Percentiles rank a stretch among this genome's conserved stretches.
Conservation (phyloP, 345 rosid species). For the Murraya paniculata region DNA sequence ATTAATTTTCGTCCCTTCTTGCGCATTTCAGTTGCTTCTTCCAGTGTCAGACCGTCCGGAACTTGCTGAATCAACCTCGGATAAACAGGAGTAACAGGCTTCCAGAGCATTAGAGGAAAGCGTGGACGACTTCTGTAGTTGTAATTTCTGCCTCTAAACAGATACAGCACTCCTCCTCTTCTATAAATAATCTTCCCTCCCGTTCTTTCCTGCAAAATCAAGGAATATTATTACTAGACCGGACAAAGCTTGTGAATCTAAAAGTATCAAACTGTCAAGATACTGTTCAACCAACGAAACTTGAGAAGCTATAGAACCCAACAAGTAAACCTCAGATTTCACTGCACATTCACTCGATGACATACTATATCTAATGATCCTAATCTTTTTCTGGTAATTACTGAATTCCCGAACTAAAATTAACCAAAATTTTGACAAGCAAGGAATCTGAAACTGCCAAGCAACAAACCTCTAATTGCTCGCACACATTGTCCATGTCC, state of each 20-base stretch:
- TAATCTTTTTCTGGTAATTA: neutral
- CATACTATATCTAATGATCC: neutral
- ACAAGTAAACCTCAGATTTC: neutral
- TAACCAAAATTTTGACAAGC: neutral
- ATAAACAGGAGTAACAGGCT: conserved; percentile 73
- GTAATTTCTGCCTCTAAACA: conserved; percentile 93
- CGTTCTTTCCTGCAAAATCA: conserved; percentile 66
- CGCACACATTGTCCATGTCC: conserved; percentile 87
- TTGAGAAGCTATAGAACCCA: neutral
- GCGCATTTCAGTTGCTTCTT: conserved; percentile 76
- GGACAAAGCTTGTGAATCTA: conserved; percentile 3
- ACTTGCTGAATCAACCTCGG: conserved; percentile 65
- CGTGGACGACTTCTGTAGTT: conserved; percentile 73
- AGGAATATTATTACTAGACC: neutral
- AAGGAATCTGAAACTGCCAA: neutral
- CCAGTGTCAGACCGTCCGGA: conserved; percentile 70
- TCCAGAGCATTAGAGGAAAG: conserved; percentile 96
- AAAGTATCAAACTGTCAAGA: neutral
- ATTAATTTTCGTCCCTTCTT: conserved; percentile 66
- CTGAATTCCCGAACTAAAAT: neutral
- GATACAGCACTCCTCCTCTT: conserved; percentile 70
- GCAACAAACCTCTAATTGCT: conserved; percentile 73
- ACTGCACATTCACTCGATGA: neutral
- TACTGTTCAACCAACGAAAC: neutral
- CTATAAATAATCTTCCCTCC: conserved; percentile 86